A percentile compares a stretch with the other conserved stretches of the same genome.
phyloP scores from a whole-genome alignment of 495 filamentous ascomycete species.

The Hyaloscypha bicolor region DNA sequence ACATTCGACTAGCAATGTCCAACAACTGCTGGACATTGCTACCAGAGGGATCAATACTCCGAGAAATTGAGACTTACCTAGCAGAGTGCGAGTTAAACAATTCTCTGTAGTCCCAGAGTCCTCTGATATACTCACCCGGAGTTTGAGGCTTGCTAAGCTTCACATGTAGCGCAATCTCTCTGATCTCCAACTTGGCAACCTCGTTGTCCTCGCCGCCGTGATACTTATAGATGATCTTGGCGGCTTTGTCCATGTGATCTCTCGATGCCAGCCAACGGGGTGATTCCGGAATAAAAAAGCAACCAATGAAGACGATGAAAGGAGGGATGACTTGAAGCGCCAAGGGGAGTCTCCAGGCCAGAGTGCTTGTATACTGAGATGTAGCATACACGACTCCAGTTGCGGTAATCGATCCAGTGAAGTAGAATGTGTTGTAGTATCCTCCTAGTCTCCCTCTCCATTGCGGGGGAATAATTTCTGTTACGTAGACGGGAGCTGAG shows the following conservation, averaged over 20 bases:
- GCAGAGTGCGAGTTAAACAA: constrained; percentile 11
- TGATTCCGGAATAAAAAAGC: constrained; percentile 71
- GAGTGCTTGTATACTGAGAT: constrained; percentile 13
- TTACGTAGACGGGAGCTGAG: constrained; percentile 19
- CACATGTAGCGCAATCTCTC: constrained; percentile 7
- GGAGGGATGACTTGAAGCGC: constrained; percentile 77
- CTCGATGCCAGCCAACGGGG: constrained; percentile 74
- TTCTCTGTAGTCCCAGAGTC: constrained; percentile 17
- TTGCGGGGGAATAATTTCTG: constrained; percentile 16
- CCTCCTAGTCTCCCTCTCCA: constrained; percentile 10
- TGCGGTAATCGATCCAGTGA: constrained; percentile 7
- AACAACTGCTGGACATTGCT: no score
- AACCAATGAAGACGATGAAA: constrained; percentile 61
- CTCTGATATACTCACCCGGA: constrained; percentile 13
- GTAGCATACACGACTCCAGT: constrained; percentile 17
- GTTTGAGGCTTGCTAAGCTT: constrained; percentile 13
- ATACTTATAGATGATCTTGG: constrained; percentile 55
- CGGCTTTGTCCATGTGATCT: constrained; percentile 65
- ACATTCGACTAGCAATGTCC: no score
- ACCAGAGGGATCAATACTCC: no score
- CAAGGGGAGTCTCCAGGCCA: constrained; percentile 75
- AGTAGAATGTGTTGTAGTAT: constrained; percentile 13
- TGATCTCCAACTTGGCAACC: constrained; percentile 16
- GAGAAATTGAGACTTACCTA: no score
- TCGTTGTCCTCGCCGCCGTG: constrained; percentile 23